These are phyloP conservation scores for Apocynum venetum DNA, from an alignment of 257 asterid species.

Conservation along the genomic window DNA sequence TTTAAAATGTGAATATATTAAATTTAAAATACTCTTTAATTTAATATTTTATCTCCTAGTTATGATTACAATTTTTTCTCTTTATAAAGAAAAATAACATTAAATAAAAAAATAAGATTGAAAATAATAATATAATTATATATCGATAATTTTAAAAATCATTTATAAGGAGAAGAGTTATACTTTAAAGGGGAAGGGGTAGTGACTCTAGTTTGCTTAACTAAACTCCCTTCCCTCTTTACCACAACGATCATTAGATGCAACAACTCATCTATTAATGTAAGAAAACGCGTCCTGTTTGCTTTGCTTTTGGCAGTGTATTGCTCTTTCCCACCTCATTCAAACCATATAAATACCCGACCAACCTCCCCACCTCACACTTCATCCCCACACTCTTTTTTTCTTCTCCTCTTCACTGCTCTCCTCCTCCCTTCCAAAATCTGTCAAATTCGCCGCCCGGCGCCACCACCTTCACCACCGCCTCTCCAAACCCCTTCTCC, in stretches of 20 bases:
- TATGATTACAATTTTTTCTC: no score
- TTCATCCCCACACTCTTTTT: background rate
- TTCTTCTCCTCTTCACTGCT: background rate
- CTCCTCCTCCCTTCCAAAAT: background rate
- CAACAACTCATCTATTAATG: constrained; percentile 34
- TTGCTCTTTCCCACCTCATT: constrained; percentile 13
- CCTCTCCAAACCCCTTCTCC: background rate
- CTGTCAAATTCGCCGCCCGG: background rate
- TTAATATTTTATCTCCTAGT: no score
- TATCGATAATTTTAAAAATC: no score
- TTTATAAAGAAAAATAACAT: no score
- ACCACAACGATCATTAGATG: constrained; percentile 29
- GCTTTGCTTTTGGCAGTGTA: constrained; percentile 14
- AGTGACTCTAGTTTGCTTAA: background rate
- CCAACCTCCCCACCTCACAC: constrained; percentile 5
- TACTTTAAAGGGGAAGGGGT: no score
- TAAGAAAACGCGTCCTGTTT: constrained; percentile 46
- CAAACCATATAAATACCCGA: constrained; percentile 37
- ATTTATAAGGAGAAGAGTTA: no score
- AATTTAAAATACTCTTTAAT: no score
- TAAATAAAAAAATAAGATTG: no score
- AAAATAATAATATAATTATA: no score
- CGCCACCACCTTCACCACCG: background rate
- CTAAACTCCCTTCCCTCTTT: background rate
- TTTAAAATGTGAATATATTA: no score